Percentiles rank a stretch among this genome's conserved stretches.
These are phyloP conservation scores for Pichia sp. DNA, from an alignment of 1,139 yeast species.

Conservation along the genomic window DNA sequence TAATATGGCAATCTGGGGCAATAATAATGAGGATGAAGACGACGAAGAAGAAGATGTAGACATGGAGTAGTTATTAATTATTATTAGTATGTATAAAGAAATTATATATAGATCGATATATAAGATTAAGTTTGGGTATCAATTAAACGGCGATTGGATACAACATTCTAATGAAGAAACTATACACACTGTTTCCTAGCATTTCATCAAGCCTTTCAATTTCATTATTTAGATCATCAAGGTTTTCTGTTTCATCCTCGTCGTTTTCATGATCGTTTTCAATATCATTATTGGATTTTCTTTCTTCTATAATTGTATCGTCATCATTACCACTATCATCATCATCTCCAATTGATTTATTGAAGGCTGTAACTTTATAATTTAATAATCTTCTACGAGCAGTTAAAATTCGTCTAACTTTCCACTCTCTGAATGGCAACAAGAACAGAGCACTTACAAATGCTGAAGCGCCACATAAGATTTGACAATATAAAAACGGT, in stretches of 20 bases:
- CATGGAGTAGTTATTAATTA: background rate
- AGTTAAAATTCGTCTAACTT: slow-evolving; percentile 28
- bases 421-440: slow-evolving; percentile 37
- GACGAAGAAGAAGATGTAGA: slow-evolving; percentile 1
- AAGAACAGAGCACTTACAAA: slow-evolving; percentile 32
- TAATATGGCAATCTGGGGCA: background rate
- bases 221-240: slow-evolving; percentile 2
- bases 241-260: background rate
- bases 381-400: slow-evolving; percentile 17
- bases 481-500: slow-evolving; percentile 55
- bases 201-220: slow-evolving; percentile 24
- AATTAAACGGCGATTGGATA: slow-evolving; percentile 36
- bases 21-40: background rate
- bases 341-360: background rate
- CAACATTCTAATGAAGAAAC: slow-evolving; percentile 31
- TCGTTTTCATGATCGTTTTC: no score
- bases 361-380: background rate
- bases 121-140: background rate
- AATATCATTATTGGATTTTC: no score
- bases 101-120: slow-evolving; percentile 13
- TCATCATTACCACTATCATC: background rate
- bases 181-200: slow-evolving; percentile 21
- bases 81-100: background rate
- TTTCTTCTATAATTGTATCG: background rate
- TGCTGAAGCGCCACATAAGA: slow-evolving; percentile 49